Conservation (phyloP, 495 filamentous ascomycete species). For the Aspergillus cristatus region DNA sequence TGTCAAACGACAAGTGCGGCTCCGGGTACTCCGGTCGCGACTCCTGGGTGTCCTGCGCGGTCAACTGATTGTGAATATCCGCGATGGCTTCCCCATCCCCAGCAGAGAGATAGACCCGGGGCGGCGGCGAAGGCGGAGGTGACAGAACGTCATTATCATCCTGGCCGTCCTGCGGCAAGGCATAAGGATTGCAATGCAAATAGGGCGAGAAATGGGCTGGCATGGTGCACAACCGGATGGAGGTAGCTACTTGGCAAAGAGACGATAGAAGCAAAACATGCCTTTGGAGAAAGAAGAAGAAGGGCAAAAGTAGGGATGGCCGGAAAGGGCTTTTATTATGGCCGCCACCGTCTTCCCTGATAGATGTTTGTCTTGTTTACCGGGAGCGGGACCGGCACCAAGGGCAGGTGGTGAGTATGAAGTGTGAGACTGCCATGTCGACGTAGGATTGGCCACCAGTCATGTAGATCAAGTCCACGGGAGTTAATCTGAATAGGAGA, state of each 20-base stretch:
- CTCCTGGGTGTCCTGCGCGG: conserved; percentile 9
- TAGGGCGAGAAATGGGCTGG: conserved; percentile 23
- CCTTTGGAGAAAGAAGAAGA: not conserved
- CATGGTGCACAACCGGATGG: conserved; percentile 15
- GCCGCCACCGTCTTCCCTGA: too few species aligned
- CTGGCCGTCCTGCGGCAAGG: conserved; percentile 12
- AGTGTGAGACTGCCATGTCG: too few species aligned
- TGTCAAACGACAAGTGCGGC: conserved; percentile 29
- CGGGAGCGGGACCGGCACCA: too few species aligned
- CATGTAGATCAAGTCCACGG: too few species aligned
- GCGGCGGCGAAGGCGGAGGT: too few species aligned
- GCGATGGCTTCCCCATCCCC: conserved; percentile 27
- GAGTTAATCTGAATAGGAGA: too few species aligned
- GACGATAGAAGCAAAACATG: too few species aligned
- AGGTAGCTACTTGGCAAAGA: too few species aligned
- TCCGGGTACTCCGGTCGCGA: conserved; percentile 18
- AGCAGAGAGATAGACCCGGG: conserved; percentile 22
- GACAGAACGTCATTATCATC: conserved; percentile 9
- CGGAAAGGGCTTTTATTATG: not conserved
- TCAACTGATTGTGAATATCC: conserved; percentile 27
- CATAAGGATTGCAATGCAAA: conserved; percentile 16
- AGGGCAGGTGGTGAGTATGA: too few species aligned
- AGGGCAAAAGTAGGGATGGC: not conserved
- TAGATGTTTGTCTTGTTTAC: too few species aligned
- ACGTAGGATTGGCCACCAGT: too few species aligned